These are phyloP conservation scores for Candida odintsovae DNA, from an alignment of 805 yeast genomes.

Conservation along the genomic window DNA sequence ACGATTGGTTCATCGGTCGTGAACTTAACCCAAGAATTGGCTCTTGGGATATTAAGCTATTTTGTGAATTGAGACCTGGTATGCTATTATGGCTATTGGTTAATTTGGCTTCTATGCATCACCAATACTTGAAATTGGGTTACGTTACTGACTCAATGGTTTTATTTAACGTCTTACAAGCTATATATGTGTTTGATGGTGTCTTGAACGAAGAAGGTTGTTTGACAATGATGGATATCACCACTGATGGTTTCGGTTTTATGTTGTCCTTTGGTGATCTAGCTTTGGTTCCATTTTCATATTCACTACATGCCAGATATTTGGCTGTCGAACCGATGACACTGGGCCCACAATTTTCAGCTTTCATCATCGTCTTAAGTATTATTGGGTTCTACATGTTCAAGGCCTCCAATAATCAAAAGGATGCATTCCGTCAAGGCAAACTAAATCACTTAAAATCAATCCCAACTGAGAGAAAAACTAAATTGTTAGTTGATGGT, in stretches of 20 bases:
- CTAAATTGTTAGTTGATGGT: conserved; percentile 78
- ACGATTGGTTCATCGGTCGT: conserved; percentile 96
- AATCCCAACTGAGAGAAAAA: conserved; percentile 70
- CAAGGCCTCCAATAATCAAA: conserved; percentile 79
- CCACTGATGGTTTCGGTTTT: conserved; percentile 95
- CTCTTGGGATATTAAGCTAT: conserved; percentile 79
- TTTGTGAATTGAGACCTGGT: conserved; percentile 94
- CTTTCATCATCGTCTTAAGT: conserved; percentile 42
- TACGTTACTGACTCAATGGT: conserved; percentile 64
- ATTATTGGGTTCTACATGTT: conserved; percentile 72
- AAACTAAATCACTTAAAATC: conserved; percentile 61
- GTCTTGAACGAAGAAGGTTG: conserved; percentile 87
- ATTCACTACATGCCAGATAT: conserved; percentile 80
- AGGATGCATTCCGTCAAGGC: conserved; percentile 78
- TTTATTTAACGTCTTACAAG: conserved; percentile 64
- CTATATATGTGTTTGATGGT: conserved; percentile 84
- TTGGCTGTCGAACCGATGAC: conserved; percentile 57
- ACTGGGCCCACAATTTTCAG: conserved; percentile 36
- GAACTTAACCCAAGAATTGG: conserved; percentile 92
- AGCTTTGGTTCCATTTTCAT: conserved; percentile 88
- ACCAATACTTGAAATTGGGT: conserved; percentile 62
- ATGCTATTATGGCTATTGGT: conserved; percentile 79
- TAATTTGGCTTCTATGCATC: conserved; percentile 74
- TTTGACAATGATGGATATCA: conserved; percentile 90
- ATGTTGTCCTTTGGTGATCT: conserved; percentile 95